phyloP scores from a whole-genome alignment of 164 flowering plant genomes.

The Umbellularia californica region DNA sequence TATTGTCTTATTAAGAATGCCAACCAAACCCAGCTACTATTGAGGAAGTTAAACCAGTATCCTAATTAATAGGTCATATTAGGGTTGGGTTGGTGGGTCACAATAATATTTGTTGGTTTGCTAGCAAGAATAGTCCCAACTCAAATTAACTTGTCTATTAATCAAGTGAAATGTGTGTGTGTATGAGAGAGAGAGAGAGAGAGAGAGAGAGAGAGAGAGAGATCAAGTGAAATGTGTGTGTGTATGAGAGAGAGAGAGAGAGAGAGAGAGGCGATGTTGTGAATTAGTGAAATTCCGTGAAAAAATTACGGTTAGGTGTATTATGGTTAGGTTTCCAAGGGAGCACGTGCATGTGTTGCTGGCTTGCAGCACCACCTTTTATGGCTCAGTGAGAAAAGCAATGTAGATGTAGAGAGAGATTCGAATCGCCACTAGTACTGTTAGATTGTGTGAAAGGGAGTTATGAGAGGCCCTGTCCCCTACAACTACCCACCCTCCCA shows the following conservation, averaged over 20 bases:
- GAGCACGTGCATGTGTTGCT: background rate
- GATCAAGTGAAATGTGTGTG: background rate
- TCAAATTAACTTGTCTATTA: background rate
- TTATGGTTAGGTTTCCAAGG: background rate
- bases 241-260: too few relatives aligned
- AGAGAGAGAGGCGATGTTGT: too few relatives aligned
- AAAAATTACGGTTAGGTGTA: background rate
- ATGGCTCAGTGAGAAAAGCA: background rate
- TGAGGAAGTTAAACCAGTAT: background rate
- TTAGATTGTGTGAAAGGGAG: background rate
- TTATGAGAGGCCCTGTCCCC: too few relatives aligned
- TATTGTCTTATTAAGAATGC: background rate
- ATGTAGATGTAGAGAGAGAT: background rate
- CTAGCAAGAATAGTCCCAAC: background rate
- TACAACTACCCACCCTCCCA: too few relatives aligned
- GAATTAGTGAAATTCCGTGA: background rate
- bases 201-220: too few relatives aligned
- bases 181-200: too few relatives aligned
- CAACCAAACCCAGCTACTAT: background rate
- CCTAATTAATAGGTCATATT: background rate
- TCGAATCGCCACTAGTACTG: background rate
- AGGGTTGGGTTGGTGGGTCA: background rate
- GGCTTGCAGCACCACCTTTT: background rate
- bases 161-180: background rate
- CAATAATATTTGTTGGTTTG: background rate